Conservation (phyloP, 352 stramenopile genomes). For the Pythium rishiriense region DNA sequence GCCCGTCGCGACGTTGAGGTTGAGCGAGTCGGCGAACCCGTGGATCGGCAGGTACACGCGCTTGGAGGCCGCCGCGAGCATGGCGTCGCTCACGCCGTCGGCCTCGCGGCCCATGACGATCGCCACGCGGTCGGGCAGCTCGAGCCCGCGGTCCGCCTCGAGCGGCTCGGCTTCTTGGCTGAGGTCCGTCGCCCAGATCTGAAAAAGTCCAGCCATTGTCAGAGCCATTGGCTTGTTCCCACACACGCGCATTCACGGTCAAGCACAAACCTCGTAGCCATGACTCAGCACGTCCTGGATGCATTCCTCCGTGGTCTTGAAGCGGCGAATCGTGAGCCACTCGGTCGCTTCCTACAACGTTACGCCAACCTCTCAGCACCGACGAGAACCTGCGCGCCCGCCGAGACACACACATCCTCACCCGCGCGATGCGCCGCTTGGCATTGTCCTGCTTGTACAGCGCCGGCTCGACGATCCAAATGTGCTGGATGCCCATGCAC, state of each 20-base stretch:
- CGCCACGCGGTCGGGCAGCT: slow-evolving; percentile 76
- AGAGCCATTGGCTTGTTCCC: no score
- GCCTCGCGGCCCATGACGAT: slow-evolving; percentile 90
- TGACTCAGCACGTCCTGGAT: slow-evolving; percentile 47
- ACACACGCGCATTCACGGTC: no score
- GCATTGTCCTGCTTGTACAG: slow-evolving; percentile 38
- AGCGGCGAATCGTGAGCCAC: slow-evolving; percentile 80
- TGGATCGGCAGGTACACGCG: slow-evolving; percentile 86
- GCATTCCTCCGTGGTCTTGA: slow-evolving; percentile 67
- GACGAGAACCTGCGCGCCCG: no score
- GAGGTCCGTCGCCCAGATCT: slow-evolving; percentile 83
- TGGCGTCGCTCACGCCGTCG: slow-evolving; percentile 69
- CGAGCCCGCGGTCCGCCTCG: slow-evolving; percentile 15
- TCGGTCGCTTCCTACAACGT: slow-evolving; percentile 29
- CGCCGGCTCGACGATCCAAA: slow-evolving; percentile 52
- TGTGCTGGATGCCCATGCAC: slow-evolving; percentile 82
- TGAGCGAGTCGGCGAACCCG: slow-evolving; percentile 87
- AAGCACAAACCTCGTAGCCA: slow-evolving; percentile 33
- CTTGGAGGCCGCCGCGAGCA: slow-evolving; percentile 66
- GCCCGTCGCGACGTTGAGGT: slow-evolving; percentile 85
- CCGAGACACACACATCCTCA: slow-evolving; percentile 22
- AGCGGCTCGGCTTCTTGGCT: slow-evolving; percentile 51
- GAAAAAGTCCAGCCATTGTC: no score
- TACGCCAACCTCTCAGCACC: not conserved
- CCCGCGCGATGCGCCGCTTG: slow-evolving; percentile 32